phyloP scores from a whole-genome alignment of 371 early-diverging fungal species.

The Lichtheimia ornata region DNA sequence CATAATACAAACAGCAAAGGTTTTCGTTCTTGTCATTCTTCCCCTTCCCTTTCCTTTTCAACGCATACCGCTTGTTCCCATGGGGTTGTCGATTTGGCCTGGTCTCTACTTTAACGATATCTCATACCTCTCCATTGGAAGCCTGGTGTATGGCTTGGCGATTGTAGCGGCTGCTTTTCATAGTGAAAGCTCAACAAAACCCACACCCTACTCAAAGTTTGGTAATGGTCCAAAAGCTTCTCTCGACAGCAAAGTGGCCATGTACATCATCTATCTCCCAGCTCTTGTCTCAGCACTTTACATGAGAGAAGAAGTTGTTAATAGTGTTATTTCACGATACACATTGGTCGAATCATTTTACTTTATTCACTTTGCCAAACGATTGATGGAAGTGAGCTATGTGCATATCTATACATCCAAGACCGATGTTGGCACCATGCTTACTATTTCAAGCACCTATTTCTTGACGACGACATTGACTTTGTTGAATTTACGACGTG shows the following conservation, averaged over 20 bases:
- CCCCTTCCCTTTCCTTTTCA: not conserved
- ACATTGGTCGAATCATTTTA: conserved; percentile 15
- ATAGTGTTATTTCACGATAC: conserved; percentile 7
- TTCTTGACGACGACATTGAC: conserved; percentile 6
- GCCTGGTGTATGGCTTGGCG: conserved; percentile 9
- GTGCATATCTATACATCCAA: conserved; percentile 38
- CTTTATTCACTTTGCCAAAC: conserved; percentile 23
- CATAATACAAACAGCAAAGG: too few species aligned
- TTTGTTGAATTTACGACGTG: conserved; percentile 13
- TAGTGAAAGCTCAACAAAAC: conserved; percentile 4
- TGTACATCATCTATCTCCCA: conserved; percentile 25
- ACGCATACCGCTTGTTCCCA: not conserved
- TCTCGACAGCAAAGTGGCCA: conserved; percentile 24
- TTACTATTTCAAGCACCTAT: conserved; percentile 24
- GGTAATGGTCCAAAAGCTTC: conserved; percentile 14
- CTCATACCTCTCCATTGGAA: conserved; percentile 9
- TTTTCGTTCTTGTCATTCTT: not conserved
- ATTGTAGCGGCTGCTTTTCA: conserved; percentile 12
- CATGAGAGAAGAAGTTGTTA: not conserved
- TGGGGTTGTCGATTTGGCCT: conserved; percentile 4
- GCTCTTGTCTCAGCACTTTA: conserved; percentile 17
- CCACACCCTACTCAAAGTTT: conserved; percentile 32
- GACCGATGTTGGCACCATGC: conserved; percentile 15
- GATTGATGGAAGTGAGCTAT: conserved; percentile 33
- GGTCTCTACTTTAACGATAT: conserved; percentile 22